Evolutionary conservation across 2,329 filamentous ascomycete genomes (phyloP).

Genomic region (Zasmidium cellare): DNA sequence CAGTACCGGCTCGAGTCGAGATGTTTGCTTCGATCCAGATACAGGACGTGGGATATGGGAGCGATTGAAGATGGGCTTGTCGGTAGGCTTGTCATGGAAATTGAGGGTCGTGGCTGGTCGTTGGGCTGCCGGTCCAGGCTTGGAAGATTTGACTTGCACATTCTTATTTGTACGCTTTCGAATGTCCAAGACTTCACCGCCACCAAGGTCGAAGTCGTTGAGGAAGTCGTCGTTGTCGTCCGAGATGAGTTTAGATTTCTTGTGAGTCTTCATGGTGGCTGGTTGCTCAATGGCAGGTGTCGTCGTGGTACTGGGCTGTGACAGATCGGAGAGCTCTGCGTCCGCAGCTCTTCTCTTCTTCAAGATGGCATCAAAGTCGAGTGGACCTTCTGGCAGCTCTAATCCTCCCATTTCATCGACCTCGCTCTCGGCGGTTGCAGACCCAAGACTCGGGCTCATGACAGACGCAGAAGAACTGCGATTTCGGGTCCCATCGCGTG

Average conservation of each 20-base stretch:
- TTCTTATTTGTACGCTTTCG: slow-evolving; percentile 89
- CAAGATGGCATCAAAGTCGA: slow-evolving; percentile 79
- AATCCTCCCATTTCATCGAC: slow-evolving; percentile 92
- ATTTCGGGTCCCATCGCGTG: slow-evolving; percentile 69
- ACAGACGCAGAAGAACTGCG: slow-evolving; percentile 86
- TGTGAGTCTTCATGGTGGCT: slow-evolving; percentile 37
- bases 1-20: slow-evolving; percentile 86
- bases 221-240: slow-evolving; percentile 72
- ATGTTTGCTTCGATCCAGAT: slow-evolving; percentile 50
- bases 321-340: slow-evolving; percentile 35
- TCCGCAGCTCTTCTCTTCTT: slow-evolving; percentile 64
- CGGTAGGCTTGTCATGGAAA: slow-evolving; percentile 73
- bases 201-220: slow-evolving; percentile 80
- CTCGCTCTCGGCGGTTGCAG: slow-evolving; percentile 91
- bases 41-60: slow-evolving; percentile 81
- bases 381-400: slow-evolving; percentile 75
- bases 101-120: slow-evolving; percentile 79
- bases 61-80: slow-evolving; percentile 36
- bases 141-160: slow-evolving; percentile 74
- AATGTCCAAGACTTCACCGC: slow-evolving; percentile 73
- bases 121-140: slow-evolving; percentile 65
- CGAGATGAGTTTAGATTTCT: slow-evolving; percentile 34
- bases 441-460: slow-evolving; percentile 88
- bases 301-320: slow-evolving; percentile 32
- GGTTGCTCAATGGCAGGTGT: slow-evolving; percentile 34